phyloP scores from a whole-genome alignment of 257 asterid species.

The Cinchona pubescens region DNA sequence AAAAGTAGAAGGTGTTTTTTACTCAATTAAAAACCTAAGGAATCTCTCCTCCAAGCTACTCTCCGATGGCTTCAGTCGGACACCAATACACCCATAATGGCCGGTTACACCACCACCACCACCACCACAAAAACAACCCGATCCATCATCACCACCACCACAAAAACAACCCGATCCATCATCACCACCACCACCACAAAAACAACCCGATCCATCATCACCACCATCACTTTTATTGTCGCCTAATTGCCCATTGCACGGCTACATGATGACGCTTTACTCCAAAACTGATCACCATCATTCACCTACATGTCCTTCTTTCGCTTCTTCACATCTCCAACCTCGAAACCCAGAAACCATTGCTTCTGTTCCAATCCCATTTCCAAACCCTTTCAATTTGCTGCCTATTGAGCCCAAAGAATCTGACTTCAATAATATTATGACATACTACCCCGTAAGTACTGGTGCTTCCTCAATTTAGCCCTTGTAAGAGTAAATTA shows the following conservation, averaged over 20 bases:
- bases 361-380: conserved; percentile 6
- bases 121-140: no score
- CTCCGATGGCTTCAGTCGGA: conserved; percentile 9
- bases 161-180: no score
- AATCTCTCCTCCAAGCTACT: no score
- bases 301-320: conserved; percentile 42
- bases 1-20: no score
- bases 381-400: conserved; percentile 11
- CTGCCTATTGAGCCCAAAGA: conserved; percentile 19
- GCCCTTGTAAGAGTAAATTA: background rate
- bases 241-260: conserved; percentile 58
- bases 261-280: conserved; percentile 36
- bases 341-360: conserved; percentile 21
- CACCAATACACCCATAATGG: background rate
- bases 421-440: conserved; percentile 5
- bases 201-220: background rate
- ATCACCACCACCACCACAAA: conserved; percentile 22
- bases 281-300: conserved; percentile 46
- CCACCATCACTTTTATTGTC: conserved; percentile 47
- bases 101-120: conserved; percentile 18
- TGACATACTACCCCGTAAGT: conserved; percentile 43
- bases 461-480: background rate
- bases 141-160: no score
- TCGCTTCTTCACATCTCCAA: conserved; percentile 21
- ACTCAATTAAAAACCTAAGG: no score